Evolutionary conservation across 352 stramenopile genomes (phyloP).

Genomic region (Phytophthora rubi): DNA sequence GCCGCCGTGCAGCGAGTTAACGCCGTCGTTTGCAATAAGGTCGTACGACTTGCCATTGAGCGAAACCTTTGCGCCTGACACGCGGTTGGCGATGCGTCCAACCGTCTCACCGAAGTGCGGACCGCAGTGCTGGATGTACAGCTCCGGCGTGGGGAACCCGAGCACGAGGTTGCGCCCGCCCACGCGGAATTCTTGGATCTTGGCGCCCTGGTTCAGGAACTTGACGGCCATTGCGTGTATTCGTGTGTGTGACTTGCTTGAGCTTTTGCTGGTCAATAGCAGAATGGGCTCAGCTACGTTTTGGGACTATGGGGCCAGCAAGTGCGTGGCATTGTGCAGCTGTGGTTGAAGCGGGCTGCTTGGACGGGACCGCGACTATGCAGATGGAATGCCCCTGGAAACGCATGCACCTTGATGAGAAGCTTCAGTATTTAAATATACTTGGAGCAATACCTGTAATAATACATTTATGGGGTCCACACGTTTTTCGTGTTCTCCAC

Average conservation of each 20-base stretch:
- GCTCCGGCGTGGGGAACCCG: slow-evolving; percentile 32
- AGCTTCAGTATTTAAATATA: neutral
- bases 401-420: neutral
- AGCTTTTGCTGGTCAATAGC: slow-evolving; percentile 14
- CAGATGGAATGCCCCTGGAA: neutral
- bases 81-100: slow-evolving; percentile 31
- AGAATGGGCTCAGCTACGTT: slow-evolving; percentile 14
- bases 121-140: slow-evolving; percentile 38
- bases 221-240: slow-evolving; percentile 36
- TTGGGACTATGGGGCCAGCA: neutral
- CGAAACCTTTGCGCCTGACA: slow-evolving; percentile 32
- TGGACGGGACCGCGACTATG: slow-evolving; percentile 16
- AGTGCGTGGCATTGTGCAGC: slow-evolving; percentile 12
- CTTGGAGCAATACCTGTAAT: neutral
- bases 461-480: neutral
- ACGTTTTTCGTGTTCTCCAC: neutral
- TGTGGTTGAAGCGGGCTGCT: slow-evolving; percentile 30
- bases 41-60: slow-evolving; percentile 38
- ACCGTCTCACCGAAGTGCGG: slow-evolving; percentile 39
- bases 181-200: slow-evolving; percentile 34
- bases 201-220: slow-evolving; percentile 40
- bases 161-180: slow-evolving; percentile 37
- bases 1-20: slow-evolving; percentile 35
- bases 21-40: slow-evolving; percentile 35
- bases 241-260: slow-evolving; percentile 10